Base-by-base conservation (phyloP, 495 filamentous ascomycete genomes). In the Immersiella caudata region DNA sequence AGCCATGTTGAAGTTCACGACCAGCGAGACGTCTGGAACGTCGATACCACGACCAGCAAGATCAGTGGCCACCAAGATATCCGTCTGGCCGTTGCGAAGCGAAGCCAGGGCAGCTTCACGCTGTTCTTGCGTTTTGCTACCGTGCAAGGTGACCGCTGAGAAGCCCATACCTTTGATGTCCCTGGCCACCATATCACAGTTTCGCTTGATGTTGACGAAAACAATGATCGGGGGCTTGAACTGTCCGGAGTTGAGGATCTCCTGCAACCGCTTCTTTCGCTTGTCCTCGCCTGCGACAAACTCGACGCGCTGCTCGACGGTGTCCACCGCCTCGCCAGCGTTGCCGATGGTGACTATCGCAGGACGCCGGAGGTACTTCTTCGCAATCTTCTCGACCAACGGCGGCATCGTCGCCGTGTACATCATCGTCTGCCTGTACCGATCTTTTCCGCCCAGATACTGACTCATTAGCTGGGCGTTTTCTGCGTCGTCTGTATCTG, bases 171-270 rank as follows among this genome's bases (percentile, higher is more conserved):
- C 88, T 74, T 96, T 96, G 84, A 99, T 95, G 74, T 98, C 94
- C 66, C 92, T 85, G 0, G 95, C 95, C 33, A 99, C 89, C 62
- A 94, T 93, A 77, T 99, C 95, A 82, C 93, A 97, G 82, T 98
- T 98, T 67, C 94, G 92, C 79, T 98, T 99, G 90, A 98, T 97
- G 78, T 99, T 99, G 85, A 99, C 95, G 75, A 99, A 99, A 61
- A 98, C 95, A 75, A 99, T 98, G 78, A 99, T 94, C 22, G 95
- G 95, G 0, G 96, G 90, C 4, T 86, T 84, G 81, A 97, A 98
- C 67, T 97, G 92, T 71, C 90, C 83, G 0, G 91, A 93, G 29
- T 84, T 84, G 56, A 99, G 89, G 59, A 99, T 94, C 71, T 99
- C 94, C 67, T 88, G 86, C 20, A 99, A 88, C 12, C 95, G 91